Evolutionary conservation across 495 filamentous ascomycete species (phyloP).

Genomic region (Hyphodiscus hymeniophilus): DNA sequence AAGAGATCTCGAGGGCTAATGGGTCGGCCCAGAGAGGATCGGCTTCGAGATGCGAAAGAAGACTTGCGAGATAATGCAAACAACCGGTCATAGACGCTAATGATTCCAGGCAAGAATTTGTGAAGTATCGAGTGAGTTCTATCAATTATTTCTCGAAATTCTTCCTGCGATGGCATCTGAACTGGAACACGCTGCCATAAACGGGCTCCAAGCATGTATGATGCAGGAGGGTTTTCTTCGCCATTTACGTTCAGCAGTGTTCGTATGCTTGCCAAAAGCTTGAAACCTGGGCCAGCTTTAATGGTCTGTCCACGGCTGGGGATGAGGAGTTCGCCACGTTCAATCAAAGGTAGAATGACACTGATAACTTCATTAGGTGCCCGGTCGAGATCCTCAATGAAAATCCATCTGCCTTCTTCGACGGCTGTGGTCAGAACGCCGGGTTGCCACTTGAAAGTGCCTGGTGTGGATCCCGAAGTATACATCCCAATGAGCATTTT

Average conservation of each 20-base stretch:
- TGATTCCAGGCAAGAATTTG: slow-evolving; percentile 58
- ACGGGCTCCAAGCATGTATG: slow-evolving; percentile 65
- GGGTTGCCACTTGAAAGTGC: slow-evolving; percentile 86
- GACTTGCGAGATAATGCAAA: slow-evolving; percentile 42
- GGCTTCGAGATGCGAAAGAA: slow-evolving; percentile 43
- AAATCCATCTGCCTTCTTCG: slow-evolving; percentile 85
- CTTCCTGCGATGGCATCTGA: slow-evolving; percentile 54
- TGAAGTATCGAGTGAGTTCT: slow-evolving; percentile 60
- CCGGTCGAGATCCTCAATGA: slow-evolving; percentile 94
- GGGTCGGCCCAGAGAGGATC: slow-evolving; percentile 46
- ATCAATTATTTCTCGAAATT: slow-evolving; percentile 66
- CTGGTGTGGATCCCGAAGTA: slow-evolving; percentile 72
- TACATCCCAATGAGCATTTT: slow-evolving; percentile 94
- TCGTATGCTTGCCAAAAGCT: slow-evolving; percentile 84
- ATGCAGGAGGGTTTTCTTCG: slow-evolving; percentile 47
- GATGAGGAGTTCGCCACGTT: slow-evolving; percentile 77
- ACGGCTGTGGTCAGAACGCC: slow-evolving; percentile 92
- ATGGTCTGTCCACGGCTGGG: slow-evolving; percentile 80
- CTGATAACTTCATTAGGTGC: slow-evolving; percentile 94
- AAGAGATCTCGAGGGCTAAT: slow-evolving; percentile 75
- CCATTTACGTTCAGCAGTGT: slow-evolving; percentile 65
- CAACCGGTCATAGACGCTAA: slow-evolving; percentile 66
- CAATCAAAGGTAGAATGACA: slow-evolving; percentile 81
- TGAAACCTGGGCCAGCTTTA: slow-evolving; percentile 73
- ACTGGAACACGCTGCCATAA: slow-evolving; percentile 74